These are phyloP conservation scores for Bassia scoparia DNA, from an alignment of 148 eudicot genomes.

Conservation along the genomic window DNA sequence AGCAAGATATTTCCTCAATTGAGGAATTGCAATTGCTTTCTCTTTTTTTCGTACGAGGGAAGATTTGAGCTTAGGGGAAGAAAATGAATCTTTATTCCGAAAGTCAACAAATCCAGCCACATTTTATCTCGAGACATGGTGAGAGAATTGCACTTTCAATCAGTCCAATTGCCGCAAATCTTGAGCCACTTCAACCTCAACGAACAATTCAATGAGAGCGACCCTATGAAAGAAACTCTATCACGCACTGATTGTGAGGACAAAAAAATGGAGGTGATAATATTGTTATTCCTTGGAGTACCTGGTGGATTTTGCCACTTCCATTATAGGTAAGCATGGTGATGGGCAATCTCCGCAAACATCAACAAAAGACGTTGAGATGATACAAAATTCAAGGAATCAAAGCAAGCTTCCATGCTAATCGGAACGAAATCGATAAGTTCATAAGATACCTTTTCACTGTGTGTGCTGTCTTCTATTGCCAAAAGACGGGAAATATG, in stretches of 20 bases:
- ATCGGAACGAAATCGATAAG: background rate
- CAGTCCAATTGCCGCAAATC: background rate
- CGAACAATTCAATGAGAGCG: slow-evolving; percentile 11
- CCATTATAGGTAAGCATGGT: slow-evolving; percentile 20
- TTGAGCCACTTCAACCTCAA: slow-evolving; percentile 14
- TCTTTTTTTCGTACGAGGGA: slow-evolving; percentile 17
- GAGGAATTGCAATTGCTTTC: slow-evolving; percentile 24
- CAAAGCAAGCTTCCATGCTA: slow-evolving; percentile 23
- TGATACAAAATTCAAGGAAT: slow-evolving; percentile 22
- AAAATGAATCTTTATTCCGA: slow-evolving; percentile 22
- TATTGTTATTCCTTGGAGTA: slow-evolving; percentile 26
- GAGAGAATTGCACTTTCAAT: slow-evolving; percentile 12
- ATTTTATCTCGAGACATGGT: slow-evolving; percentile 24
- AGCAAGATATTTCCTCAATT: background rate
- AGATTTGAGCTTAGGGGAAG: slow-evolving; percentile 26
- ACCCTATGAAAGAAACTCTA: slow-evolving; percentile 23
- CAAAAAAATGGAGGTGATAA: slow-evolving; percentile 10
- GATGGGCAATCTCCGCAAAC: slow-evolving; percentile 24
- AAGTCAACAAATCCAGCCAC: slow-evolving; percentile 20
- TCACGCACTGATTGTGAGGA: slow-evolving; percentile 25
- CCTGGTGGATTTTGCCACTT: slow-evolving; percentile 23
- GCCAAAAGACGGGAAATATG: slow-evolving; percentile 18
- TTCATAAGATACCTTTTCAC: slow-evolving; percentile 29
- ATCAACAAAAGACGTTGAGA: slow-evolving; percentile 22
- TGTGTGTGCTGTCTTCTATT: slow-evolving; percentile 25